A percentile compares a stretch with the other conserved stretches of the same genome.
phyloP scores from a whole-genome alignment of 2,329 filamentous ascomycete genomes.

The Trichoderma cornu-damae region DNA sequence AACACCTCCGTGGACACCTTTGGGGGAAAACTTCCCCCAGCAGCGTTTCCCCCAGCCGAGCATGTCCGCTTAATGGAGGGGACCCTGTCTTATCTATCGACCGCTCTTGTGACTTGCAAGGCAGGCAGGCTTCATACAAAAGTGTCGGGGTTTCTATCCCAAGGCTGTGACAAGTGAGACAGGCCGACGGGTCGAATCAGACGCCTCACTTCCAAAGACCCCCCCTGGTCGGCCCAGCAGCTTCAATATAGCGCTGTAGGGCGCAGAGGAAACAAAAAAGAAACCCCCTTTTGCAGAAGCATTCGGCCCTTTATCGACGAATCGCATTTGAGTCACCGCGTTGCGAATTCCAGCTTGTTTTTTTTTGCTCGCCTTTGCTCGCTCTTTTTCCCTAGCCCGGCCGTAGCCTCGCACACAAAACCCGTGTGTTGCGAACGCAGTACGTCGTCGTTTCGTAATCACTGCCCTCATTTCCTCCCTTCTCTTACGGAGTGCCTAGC shows the following conservation, averaged over 20 bases:
- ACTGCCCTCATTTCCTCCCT: background rate
- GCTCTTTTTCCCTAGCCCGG: background rate
- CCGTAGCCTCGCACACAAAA: background rate
- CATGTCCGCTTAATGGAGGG: background rate
- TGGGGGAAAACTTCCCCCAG: background rate
- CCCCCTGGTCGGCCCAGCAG: background rate
- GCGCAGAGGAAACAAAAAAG: background rate
- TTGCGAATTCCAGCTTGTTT: background rate
- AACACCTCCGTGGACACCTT: background rate
- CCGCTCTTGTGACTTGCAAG: background rate
- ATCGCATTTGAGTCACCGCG: background rate
- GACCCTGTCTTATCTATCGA: constrained; percentile 9
- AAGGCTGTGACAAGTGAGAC: constrained; percentile 9
- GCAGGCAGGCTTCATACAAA: background rate
- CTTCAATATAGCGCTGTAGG: background rate
- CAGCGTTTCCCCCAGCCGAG: background rate
- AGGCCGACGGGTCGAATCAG: constrained; percentile 3
- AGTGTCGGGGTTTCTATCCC: constrained; percentile 7
- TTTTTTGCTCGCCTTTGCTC: background rate
- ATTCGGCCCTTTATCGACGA: constrained; percentile 8
- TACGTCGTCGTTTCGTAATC: constrained; percentile 16
- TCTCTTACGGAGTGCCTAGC: background rate
- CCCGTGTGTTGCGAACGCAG: background rate
- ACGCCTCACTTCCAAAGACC: background rate
- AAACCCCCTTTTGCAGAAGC: background rate